Base-by-base conservation (phyloP, 257 asterid genomes). In the Cordia subcordata region DNA sequence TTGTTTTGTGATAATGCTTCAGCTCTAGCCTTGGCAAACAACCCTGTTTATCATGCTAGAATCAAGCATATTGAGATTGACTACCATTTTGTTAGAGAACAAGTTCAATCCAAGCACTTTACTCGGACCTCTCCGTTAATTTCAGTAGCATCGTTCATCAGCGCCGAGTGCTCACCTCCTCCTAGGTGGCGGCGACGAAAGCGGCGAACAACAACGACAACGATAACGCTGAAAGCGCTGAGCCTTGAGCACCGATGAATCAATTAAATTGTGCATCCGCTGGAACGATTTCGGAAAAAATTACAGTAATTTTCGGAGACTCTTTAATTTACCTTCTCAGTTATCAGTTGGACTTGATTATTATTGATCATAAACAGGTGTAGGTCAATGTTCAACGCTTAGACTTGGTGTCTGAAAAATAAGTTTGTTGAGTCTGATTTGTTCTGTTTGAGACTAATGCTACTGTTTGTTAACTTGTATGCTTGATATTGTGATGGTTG, bases 51-150 rank as follows among this genome's bases (percentile, higher is more conserved):
- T n/a, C n/a, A n/a, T n/a, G n/a, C n/a, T n/a, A n/a, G n/a, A n/a
- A n/a, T n/a, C n/a, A n/a, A n/a, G n/a, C n/a, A n/a, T n/a, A n/a
- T n/a, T n/a, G n/a, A n/a, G n/a, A n/a, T n/a, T n/a, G n/a, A n/a
- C n/a, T n/a, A n/a, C n/a, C n/a, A n/a, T n/a, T n/a, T n/a, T n/a
- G n/a, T n/a, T n/a, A n/a, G n/a, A n/a, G n/a, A n/a, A n/a, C n/a
- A n/a, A n/a, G n/a, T n/a, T n/a, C n/a, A n/a, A n/a, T n/a, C n/a
- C n/a, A n/a, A n/a, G n/a, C n/a, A 13, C 68, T 83, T 38, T 88
- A 88, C 77, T 76, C 93, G 33, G 52, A 74, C 60, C 84, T 87
- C 55, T 76, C 91, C 8, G 57, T 72, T n/a, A 63, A 75, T 73
- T 78, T 88, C 62, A 60, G 81, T 69, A 22, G 53, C 57, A 62